Evolutionary conservation across 768 basidiomycete species (phyloP).

Genomic region (Leccinum arenicola): DNA sequence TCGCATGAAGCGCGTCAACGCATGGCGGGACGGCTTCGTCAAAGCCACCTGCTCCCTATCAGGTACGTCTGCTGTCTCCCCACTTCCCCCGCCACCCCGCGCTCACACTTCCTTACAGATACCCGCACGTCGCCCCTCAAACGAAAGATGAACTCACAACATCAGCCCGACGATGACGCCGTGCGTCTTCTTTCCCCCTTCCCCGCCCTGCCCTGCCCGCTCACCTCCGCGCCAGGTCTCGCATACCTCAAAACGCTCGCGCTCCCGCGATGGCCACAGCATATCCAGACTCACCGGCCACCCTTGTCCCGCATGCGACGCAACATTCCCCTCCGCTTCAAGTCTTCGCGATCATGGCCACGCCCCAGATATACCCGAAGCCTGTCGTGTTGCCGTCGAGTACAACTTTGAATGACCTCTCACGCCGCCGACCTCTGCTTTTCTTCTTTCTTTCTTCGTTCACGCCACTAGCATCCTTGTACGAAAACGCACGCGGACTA

Average conservation of each 20-base stretch:
- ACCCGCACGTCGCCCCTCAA: slow-evolving; percentile 42
- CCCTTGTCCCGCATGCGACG: slow-evolving; percentile 75
- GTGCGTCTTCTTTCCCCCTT: slow-evolving; percentile 29
- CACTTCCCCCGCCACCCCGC: not conserved
- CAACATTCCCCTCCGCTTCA: slow-evolving; percentile 57
- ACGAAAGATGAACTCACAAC: slow-evolving; percentile 35
- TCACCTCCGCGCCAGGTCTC: slow-evolving; percentile 39
- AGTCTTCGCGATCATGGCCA: slow-evolving; percentile 60
- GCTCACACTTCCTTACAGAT: slow-evolving; percentile 1
- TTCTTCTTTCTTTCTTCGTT: slow-evolving; percentile 6
- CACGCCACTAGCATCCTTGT: slow-evolving; percentile 25
- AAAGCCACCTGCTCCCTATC: slow-evolving; percentile 40
- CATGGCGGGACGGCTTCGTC: slow-evolving; percentile 64
- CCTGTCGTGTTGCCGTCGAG: slow-evolving; percentile 70
- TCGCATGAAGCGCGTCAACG: slow-evolving; percentile 64
- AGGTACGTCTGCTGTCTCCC: slow-evolving; percentile 33
- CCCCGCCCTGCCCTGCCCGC: slow-evolving; percentile 8
- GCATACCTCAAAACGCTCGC: slow-evolving; percentile 57
- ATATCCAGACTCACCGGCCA: slow-evolving; percentile 45
- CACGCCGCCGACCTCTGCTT: not conserved
- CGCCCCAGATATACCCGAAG: slow-evolving; percentile 54
- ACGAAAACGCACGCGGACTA: slow-evolving; percentile 25
- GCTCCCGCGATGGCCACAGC: slow-evolving; percentile 39
- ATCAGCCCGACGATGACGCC: slow-evolving; percentile 39
- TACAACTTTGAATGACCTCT: slow-evolving; percentile 60